phyloP scores from a whole-genome alignment of 2,329 filamentous ascomycete genomes.

The Pochonia chlamydosporia region DNA sequence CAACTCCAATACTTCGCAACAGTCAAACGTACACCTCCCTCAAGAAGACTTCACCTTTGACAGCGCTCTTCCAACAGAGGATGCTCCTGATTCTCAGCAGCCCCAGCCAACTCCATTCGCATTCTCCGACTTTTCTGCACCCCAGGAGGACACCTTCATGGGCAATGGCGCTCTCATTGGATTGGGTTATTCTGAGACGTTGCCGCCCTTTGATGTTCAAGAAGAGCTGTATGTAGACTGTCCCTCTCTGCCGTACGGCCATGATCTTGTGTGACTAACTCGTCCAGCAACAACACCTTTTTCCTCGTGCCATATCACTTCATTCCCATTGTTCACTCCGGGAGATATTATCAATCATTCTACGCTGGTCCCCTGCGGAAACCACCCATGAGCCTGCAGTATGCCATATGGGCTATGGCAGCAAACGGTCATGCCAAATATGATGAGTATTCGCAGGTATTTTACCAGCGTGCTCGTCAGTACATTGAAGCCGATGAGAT shows the following conservation, averaged over 20 bases:
- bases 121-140: constrained; percentile 12
- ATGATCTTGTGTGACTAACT: not conserved
- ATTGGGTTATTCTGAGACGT: constrained; percentile 72
- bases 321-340: constrained; percentile 71
- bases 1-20: constrained; percentile 1
- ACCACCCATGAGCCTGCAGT: constrained; percentile 77
- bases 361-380: constrained; percentile 66
- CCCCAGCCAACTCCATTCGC: constrained; percentile 8
- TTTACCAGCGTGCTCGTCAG: constrained; percentile 76
- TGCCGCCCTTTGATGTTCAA: constrained; percentile 73
- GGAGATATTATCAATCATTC: constrained; percentile 68
- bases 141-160: constrained; percentile 10
- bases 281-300: constrained; percentile 60
- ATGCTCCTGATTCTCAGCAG: constrained; percentile 7
- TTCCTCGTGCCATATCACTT: constrained; percentile 70
- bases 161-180: constrained; percentile 53
- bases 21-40: constrained; percentile 3
- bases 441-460: constrained; percentile 62
- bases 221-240: constrained; percentile 66
- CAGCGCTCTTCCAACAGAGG: constrained; percentile 10
- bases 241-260: not conserved
- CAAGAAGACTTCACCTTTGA: constrained; percentile 10
- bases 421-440: constrained; percentile 70
- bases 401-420: constrained; percentile 82
- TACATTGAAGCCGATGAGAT: constrained; percentile 83